Evolutionary conservation across 2,329 filamentous ascomycete genomes (phyloP).

Genomic region (Cytospora piceae): DNA sequence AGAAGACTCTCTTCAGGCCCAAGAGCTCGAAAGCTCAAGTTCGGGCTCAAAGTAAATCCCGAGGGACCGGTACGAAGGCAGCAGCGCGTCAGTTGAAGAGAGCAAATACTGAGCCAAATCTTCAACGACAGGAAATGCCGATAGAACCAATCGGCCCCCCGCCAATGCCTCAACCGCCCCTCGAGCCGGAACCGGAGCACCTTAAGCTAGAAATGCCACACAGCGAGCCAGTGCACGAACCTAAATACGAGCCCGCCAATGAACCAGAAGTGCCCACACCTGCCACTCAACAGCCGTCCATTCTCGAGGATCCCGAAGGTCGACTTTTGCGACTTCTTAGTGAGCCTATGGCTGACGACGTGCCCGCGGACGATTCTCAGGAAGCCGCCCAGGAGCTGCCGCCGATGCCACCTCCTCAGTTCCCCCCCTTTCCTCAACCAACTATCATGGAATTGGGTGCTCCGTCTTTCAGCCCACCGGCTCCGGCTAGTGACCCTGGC

Average conservation of each 20-base stretch:
- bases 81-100: constrained; percentile 29
- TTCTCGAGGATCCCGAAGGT: constrained; percentile 14
- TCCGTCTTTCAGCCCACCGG: constrained; percentile 37
- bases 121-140: constrained; percentile 28
- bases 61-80: constrained; percentile 28
- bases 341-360: constrained; percentile 14
- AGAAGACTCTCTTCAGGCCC: constrained; percentile 48
- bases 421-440: constrained; percentile 32
- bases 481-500: constrained; percentile 54
- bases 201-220: not conserved
- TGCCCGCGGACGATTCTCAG: not conserved
- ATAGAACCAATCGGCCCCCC: constrained; percentile 13
- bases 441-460: constrained; percentile 32
- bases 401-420: constrained; percentile 24
- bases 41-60: constrained; percentile 20
- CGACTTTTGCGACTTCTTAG: constrained; percentile 26
- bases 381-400: constrained; percentile 15
- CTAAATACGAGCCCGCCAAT: not conserved
- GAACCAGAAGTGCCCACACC: constrained; percentile 10
- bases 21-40: constrained; percentile 21
- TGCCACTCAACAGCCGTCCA: constrained; percentile 8
- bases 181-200: not conserved
- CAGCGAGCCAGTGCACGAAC: not conserved
- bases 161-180: constrained; percentile 21
- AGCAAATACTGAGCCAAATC: constrained; percentile 32